Base-by-base conservation (phyloP, 208 protist genomes). In the Trypanosoma lewisi region DNA sequence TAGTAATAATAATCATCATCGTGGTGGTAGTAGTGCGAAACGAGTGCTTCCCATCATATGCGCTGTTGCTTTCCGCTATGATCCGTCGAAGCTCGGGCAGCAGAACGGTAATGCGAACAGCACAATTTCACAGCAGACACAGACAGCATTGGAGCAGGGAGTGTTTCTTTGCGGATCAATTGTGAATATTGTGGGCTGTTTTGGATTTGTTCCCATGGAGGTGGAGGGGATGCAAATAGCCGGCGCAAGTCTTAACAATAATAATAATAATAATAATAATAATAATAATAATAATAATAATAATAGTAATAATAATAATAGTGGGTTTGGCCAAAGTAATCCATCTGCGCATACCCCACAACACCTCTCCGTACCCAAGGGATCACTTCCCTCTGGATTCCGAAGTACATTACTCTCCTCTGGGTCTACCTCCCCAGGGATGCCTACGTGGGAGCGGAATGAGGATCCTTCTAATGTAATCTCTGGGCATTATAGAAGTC, bases 101-200 rank as follows among this genome's bases (percentile, higher is more conserved):
- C 54, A 56, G 17, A 23, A 17, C 2, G 36, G 34, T 1, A 47
- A 28, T 25, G 4, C 23, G 8, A 36, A 9, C 39, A 51, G 17
- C 36, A 23, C 12, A 50, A 55, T 39, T 58, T 27, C 17, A n/a
- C 42, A 33, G 12, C 49, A 67, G 17, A 27, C 74, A 21, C 73
- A 83, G 58, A 53, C 69, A 1, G 50, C 65, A 9, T 42, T 83
- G 48, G 82, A 92, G 59, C 77, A 82, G 23, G 82, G 82, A 9
- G 86, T 90, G 39, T 73, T 72, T 53, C 62, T 87, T 45, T 70
- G 77, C 45, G 81, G 75, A 48, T 77, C 68, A 17, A 78, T 89
- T 69, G 73, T 94, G 39, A 90, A 94, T 62, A 83, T 94, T 65
- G 84, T 94, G 11, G 87, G 87, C 41, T 91, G 81, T 69, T 94